Evolutionary conservation across 1,139 yeast species (phyloP).

Genomic region (Hyphopichia wangnamkhiaoensis): DNA sequence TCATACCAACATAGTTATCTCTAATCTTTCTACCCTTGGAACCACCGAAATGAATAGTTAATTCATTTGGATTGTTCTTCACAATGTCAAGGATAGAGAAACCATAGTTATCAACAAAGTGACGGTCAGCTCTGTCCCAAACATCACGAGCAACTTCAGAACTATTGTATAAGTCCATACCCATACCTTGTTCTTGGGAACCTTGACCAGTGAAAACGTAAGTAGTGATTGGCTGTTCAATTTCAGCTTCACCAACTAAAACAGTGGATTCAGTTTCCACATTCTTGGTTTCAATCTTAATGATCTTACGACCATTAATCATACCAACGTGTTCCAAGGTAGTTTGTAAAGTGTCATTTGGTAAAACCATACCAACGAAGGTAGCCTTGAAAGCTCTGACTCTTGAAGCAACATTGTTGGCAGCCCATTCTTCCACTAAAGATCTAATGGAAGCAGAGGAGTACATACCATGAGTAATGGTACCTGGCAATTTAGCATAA

Average conservation of each 20-base stretch:
- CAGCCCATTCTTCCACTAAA: conserved; percentile 97
- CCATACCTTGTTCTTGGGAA: conserved; percentile 99
- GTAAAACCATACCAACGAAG: conserved; percentile 96
- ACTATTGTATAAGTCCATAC: conserved; percentile 94
- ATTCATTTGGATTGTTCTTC: conserved; percentile 90
- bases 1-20: conserved; percentile 94
- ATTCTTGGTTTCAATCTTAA: conserved; percentile 87
- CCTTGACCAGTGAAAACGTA: conserved; percentile 99
- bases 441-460: conserved; percentile 95
- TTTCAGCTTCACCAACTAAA: conserved; percentile 93
- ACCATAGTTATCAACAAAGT: conserved; percentile 91
- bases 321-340: conserved; percentile 94
- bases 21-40: conserved; percentile 94
- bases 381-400: conserved; percentile 91
- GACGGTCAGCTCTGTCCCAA: conserved; percentile 97
- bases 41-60: conserved; percentile 97
- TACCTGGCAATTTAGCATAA: conserved; percentile 93
- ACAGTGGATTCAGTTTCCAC: conserved; percentile 77
- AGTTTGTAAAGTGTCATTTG: conserved; percentile 87
- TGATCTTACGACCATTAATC: conserved; percentile 98
- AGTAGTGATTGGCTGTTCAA: conserved; percentile 95
- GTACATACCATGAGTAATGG: conserved; percentile 98
- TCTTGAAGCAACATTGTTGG: conserved; percentile 92
- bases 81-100: conserved; percentile 96
- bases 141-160: conserved; percentile 92